Evolutionary conservation across 345 rosid species (phyloP), one percentile per base, ranked within the genome.

Genomic region (Eutrema yunnanense): DNA sequence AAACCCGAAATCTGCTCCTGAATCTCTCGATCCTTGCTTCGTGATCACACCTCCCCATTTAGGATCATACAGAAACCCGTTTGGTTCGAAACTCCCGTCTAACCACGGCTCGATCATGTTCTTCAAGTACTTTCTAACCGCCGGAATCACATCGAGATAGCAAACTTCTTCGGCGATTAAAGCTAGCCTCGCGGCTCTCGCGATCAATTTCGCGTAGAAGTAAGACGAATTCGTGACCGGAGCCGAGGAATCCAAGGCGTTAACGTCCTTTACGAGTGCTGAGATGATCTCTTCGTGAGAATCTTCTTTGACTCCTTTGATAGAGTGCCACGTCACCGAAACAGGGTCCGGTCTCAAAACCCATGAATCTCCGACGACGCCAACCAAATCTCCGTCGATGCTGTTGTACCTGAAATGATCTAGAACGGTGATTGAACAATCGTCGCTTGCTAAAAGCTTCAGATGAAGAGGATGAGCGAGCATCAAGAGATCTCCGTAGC

Each of bases 41-140:
- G 96, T 87, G 13, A 95, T 74, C 34, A 95, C 78, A 6, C 99
- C 99, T 67, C 97, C 96, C 97, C 97, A 92, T 57, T 83, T 88
- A 6, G 83, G 69, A 43, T 95, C 99, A 52, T 90, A 85, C 48
- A 92, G 38, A 53, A 95, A 95, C 22, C 96, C 96, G 73, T 92
- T 95, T 22, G 81, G 87, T 43, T 33, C 69, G 53, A 95, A 95
- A 5, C 79, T 87, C 51, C 96, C 97, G 14, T 92, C 84, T 69
- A 92, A 64, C 99, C 99, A 95, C 7, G 96, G 96, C 78, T 84
- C 90, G 65, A 92, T 88, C 62, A 86, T 75, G 62, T 85, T 86
- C 90, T 80, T 92, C 77, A 92, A 56, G 76, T 82, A 90, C 74
- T 81, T 88, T 65, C 79, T 73, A 44, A 95, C 79, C 9, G 65